Conservation (phyloP, 2,329 filamentous ascomycete species). For the Exophiala sideris region DNA sequence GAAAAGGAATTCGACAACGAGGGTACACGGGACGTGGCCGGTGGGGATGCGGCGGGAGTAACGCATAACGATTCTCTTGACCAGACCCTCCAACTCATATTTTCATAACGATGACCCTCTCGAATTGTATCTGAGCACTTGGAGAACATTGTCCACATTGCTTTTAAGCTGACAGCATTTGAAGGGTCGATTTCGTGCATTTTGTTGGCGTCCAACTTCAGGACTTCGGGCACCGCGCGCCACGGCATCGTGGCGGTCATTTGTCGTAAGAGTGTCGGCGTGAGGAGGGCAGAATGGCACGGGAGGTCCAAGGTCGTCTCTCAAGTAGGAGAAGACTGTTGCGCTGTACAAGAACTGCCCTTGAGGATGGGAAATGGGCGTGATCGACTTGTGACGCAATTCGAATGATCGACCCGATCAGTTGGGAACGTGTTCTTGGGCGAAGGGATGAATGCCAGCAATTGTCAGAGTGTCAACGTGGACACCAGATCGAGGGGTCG, state of each 20-base stretch:
- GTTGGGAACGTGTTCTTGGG: constrained; percentile 11
- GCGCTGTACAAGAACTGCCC: constrained; percentile 5
- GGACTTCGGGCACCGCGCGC: constrained; percentile 70
- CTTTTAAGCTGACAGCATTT: constrained; percentile 88
- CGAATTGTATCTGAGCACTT: constrained; percentile 92
- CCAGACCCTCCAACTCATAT: constrained; percentile 94
- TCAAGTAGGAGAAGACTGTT: background rate
- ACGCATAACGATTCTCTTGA: constrained; percentile 84
- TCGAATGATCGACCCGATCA: constrained; percentile 16
- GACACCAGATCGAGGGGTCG: background rate
- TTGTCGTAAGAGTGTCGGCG: background rate
- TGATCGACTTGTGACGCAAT: constrained; percentile 26
- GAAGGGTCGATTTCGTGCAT: constrained; percentile 93
- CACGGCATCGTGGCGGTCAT: constrained; percentile 66
- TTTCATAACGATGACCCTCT: constrained; percentile 87
- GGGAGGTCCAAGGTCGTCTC: constrained; percentile 3
- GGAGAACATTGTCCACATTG: constrained; percentile 97
- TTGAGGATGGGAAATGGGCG: constrained; percentile 9
- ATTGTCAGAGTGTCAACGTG: constrained; percentile 1
- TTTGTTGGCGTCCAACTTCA: constrained; percentile 85
- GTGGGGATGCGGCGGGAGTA: constrained; percentile 44
- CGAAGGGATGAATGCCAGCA: background rate
- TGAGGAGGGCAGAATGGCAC: background rate
- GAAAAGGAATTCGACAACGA: constrained; percentile 75
- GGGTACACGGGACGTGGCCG: constrained; percentile 54